Conservation (phyloP, 306 rosid genomes). For the Lathyrus tuberosus region DNA sequence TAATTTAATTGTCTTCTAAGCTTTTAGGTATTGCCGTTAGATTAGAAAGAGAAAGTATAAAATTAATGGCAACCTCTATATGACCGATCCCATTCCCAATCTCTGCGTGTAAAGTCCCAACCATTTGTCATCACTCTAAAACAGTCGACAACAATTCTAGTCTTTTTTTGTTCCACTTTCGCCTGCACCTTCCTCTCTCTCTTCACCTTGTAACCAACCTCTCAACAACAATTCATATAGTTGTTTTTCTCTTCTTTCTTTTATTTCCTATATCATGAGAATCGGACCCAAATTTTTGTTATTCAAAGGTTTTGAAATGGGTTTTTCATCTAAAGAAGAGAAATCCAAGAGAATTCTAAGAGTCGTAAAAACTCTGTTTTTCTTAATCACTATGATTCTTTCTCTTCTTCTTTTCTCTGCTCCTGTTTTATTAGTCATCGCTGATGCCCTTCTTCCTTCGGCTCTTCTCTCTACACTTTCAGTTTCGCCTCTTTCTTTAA, state of each 20-base stretch:
- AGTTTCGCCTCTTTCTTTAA: conserved; percentile 44
- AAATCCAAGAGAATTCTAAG: conserved; percentile 63
- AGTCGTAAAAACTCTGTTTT: conserved; percentile 75
- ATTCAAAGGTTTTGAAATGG: conserved; percentile 47
- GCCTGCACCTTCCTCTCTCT: conserved; percentile 50
- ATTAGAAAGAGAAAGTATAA: background rate
- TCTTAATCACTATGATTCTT: conserved; percentile 78
- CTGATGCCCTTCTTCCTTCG: conserved; percentile 80
- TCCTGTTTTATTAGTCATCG: conserved; percentile 72
- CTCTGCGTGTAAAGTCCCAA: conserved; percentile 49
- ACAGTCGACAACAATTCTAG: conserved; percentile 26
- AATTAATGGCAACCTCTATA: conserved; percentile 17
- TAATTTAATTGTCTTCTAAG: conserved; percentile 40
- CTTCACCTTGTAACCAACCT: conserved; percentile 15
- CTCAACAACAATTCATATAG: background rate
- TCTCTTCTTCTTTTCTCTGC: conserved; percentile 84
- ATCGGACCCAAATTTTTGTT: background rate
- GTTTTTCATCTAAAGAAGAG: conserved; percentile 76
- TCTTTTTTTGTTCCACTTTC: conserved; percentile 56
- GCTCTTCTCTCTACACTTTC: conserved; percentile 70
- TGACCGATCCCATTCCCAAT: conserved; percentile 38
- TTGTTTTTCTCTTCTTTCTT: background rate
- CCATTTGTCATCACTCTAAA: conserved; percentile 40
- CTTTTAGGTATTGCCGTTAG: conserved; percentile 70
- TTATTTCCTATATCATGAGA: background rate